Evolutionary conservation across 208 protist species (phyloP), one percentile per base, ranked within the genome.

Genomic region (Crithidia expoeki): DNA sequence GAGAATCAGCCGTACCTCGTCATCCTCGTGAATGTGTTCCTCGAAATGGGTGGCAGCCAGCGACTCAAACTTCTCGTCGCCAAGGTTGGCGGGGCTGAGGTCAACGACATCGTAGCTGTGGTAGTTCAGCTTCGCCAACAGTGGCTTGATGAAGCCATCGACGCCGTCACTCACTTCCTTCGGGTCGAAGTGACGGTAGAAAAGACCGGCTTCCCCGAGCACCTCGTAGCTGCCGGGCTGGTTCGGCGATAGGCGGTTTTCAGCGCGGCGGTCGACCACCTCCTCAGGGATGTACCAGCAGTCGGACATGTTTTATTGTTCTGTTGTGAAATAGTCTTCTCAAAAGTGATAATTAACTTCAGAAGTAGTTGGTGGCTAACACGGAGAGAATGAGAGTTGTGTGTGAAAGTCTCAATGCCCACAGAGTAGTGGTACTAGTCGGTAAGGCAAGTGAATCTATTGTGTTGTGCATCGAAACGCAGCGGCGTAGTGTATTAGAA

Each of bases 1-100:
- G 1, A 92, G 25, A 23, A 96, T 63, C 30, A 91, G 74, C 2
- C 94, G 86, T 33, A 96, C 88, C 76, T 97, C 93, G 51, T 97
- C 94, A 68, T 96, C 92, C 53, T 93, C 86, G 83, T 97, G 92
- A 17, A 94, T 40, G 71, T 97, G 94, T 72, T 96, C 89, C 23
- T 36, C 33, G 53, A 92, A 95, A 74, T 93, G 90, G 57, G 56
- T 69, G 44, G 60, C 28, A 12, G 91, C 64, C 27, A 89, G 72
- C 34, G 80, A 42, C 19, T 85, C 81, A 57, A 86, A 90, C 62
- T 74, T 73, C 36, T 84, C 73, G 14, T 32, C 68, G 28, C 74
- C 80, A 16, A 90, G 61, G 36, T 33, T 50, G 17, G 34, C 46
- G 10, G 61, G 68, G 65, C 51, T 72, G 47, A 86, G 72, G 28